Evolutionary conservation across 352 stramenopile genomes (phyloP).

Genomic region (Phytophthora aleatoria): DNA sequence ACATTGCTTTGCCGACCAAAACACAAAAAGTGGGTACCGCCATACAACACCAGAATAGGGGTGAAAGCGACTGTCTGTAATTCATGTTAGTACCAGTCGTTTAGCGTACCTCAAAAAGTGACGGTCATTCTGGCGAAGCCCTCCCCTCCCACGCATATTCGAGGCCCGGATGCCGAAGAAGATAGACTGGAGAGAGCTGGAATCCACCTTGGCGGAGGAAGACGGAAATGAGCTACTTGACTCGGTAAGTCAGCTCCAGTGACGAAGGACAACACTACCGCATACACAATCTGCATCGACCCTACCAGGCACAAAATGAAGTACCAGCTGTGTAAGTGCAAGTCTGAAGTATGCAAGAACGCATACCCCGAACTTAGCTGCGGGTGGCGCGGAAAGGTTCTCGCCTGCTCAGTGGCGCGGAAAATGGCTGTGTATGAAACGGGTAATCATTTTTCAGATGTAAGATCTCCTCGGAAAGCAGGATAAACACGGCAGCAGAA

Average conservation of each 20-base stretch:
- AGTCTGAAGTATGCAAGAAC: background rate
- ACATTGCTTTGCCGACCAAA: background rate
- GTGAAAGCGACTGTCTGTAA: background rate
- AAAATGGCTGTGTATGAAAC: background rate
- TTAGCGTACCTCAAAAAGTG: background rate
- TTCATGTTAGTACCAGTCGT: too few relatives aligned
- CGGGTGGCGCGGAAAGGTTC: background rate
- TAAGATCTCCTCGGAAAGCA: background rate
- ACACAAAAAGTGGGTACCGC: background rate
- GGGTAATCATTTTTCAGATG: background rate
- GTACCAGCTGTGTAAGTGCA: background rate
- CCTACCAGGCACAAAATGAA: background rate
- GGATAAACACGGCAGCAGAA: background rate
- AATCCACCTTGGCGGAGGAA: background rate
- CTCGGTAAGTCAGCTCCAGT: background rate
- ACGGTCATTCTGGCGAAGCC: background rate
- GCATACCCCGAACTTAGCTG: background rate
- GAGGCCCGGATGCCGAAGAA: background rate
- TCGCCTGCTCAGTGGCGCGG: background rate
- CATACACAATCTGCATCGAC: background rate
- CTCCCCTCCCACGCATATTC: too few relatives aligned
- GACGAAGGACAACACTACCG: too few relatives aligned
- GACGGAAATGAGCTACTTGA: background rate
- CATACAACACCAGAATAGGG: background rate
- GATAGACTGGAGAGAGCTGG: background rate